A percentile compares a stretch with the other conserved stretches of the same genome.
Evolutionary conservation across 441 rosid genomes (phyloP).

Genomic region (Populus hybrid): DNA sequence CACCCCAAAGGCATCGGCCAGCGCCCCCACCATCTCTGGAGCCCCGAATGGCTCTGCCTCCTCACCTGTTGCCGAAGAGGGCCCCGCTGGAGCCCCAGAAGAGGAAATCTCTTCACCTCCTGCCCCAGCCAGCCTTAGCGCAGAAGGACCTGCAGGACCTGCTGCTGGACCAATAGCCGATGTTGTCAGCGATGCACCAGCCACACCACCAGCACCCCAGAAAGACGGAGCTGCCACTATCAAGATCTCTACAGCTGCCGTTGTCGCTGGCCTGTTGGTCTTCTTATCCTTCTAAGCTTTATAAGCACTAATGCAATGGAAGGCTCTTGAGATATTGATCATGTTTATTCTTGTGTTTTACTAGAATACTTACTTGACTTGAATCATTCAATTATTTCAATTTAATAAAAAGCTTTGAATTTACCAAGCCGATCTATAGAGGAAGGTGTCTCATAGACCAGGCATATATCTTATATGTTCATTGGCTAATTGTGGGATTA

Average conservation of each 20-base stretch:
- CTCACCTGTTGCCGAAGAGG: slow-evolving; percentile 8
- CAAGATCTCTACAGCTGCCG: slow-evolving; percentile 29
- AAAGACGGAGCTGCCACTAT: slow-evolving; percentile 15
- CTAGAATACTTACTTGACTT: background rate
- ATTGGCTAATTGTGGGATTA: background rate
- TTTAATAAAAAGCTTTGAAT: background rate
- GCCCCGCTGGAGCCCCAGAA: slow-evolving; percentile 13
- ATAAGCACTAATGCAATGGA: background rate
- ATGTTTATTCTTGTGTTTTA: background rate
- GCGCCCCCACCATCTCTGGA: slow-evolving; percentile 3
- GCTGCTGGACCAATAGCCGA: slow-evolving; percentile 3
- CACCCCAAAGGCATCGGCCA: background rate
- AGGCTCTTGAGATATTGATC: background rate
- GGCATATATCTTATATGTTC: background rate
- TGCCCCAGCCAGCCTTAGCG: slow-evolving; percentile 12
- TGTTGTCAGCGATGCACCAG: slow-evolving; percentile 15
- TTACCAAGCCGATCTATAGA: background rate
- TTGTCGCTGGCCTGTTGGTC: slow-evolving; percentile 27
- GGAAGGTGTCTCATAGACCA: background rate
- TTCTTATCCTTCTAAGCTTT: slow-evolving; percentile 34
- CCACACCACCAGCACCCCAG: slow-evolving; percentile 28
- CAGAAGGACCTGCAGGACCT: slow-evolving; percentile 7
- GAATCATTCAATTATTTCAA: background rate
- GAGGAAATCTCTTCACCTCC: slow-evolving; percentile 13
- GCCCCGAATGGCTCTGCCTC: slow-evolving; percentile 14